Evolutionary conservation across 2,329 filamentous ascomycete species (phyloP), one percentile per base, ranked within the genome.

Genomic region (Aspergillus chevalieri): DNA sequence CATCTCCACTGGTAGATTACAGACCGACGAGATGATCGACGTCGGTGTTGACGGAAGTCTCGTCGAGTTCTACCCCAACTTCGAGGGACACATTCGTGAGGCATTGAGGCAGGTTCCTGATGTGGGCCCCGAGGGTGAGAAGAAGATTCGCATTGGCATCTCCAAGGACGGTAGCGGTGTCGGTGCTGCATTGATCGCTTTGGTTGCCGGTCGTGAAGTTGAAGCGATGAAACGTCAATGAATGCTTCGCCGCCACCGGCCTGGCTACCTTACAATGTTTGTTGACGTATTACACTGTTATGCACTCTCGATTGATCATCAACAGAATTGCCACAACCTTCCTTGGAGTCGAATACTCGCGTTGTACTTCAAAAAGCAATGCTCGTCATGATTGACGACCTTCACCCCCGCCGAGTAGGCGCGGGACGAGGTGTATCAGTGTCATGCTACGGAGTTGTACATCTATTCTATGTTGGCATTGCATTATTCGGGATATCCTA

Each of bases 111-210:
- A 82, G 49, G 83, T 95, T 47, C 80, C 89, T 14, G 83, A 86
- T 53, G 87, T 97, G 60, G 92, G 92, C 4, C 73, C 77, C 43
- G 75, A 80, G 50, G 90, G 91, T 9, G 90, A 94, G 57, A 86
- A 87, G 73, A 87, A 84, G 71, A 87, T 98, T 57, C 81, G 89
- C 50, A 96, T 98, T 63, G 93, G 92, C 19, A 93, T 97, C 63
- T 93, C 93, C 54, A 96, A 95, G 78, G 93, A 98, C 67, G 93
- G 93, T 44, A 93, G 87, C 56, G 93, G 89, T 55, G 88, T 95
- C n/a, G 93, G 93, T 47, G 93, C 93, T 3, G 93, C 93, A 38
- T 74, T 98, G 60, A 97, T 97, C 71, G 93, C 93, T 46, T 80
- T 96, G 46, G 87, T 96, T 24, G 92, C 92, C 1, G 86, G 87